Conservation (phyloP, 2,329 filamentous ascomycete genomes). For the Leptographium lundbergii region DNA sequence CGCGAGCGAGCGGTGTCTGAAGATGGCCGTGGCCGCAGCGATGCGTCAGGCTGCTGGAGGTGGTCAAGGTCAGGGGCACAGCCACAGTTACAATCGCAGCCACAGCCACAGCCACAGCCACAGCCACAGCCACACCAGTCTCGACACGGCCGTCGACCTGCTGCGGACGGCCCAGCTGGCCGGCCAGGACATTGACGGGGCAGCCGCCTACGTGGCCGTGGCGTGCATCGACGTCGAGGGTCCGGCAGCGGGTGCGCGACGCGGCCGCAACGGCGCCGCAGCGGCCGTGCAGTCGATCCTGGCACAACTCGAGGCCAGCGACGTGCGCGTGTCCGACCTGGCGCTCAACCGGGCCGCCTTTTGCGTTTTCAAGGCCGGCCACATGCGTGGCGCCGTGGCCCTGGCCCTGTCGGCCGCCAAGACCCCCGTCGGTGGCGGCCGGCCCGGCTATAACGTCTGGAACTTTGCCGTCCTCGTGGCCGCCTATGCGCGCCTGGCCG, state of each 20-base stretch:
- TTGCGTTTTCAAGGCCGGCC: conserved; percentile 15
- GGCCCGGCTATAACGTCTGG: conserved; percentile 18
- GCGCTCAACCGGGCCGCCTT: conserved; percentile 19
- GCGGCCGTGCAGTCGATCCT: conserved; percentile 13
- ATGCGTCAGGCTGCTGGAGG: conserved; percentile 15
- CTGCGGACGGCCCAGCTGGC: conserved; percentile 25
- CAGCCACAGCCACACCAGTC: neutral
- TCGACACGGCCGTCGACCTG: conserved; percentile 23
- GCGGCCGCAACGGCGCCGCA: conserved; percentile 2
- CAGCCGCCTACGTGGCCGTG: conserved; percentile 26
- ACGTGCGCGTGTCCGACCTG: conserved; percentile 14
- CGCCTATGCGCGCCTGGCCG: conserved; percentile 14
- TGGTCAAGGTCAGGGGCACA: conserved; percentile 8
- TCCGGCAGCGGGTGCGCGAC: conserved; percentile 7
- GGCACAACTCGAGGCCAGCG: conserved; percentile 11
- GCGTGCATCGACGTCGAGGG: conserved; percentile 23
- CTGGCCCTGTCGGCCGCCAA: conserved; percentile 18
- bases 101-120: conserved; percentile 1
- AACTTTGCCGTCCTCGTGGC: conserved; percentile 20
- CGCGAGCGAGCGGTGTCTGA: conserved; percentile 28
- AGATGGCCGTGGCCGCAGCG: conserved; percentile 33
- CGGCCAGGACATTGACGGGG: conserved; percentile 29
- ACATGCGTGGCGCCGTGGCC: conserved; percentile 16
- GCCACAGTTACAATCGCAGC: conserved; percentile 6
- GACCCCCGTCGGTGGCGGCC: neutral